Evolutionary conservation across 225 moss, liverwort and hornwort genomes (phyloP).

Genomic region (Pseudoscleropodium purum): DNA sequence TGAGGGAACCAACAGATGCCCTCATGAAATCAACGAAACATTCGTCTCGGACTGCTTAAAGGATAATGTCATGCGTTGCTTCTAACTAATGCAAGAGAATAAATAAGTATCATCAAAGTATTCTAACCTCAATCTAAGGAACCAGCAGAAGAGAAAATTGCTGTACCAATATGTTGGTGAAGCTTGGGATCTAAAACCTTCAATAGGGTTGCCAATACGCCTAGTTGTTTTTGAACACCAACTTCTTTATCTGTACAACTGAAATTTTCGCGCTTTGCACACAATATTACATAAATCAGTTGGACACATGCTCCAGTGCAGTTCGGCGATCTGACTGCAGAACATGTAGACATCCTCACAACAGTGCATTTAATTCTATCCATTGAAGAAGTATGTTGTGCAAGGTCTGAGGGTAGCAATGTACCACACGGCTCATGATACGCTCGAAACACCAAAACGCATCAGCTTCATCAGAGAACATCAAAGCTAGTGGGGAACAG

Average conservation of each 20-base stretch:
- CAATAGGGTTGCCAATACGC: slow-evolving; percentile 67
- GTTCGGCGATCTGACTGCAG: neutral
- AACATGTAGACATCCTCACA: neutral
- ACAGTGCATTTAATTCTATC: neutral
- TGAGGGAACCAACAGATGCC: neutral
- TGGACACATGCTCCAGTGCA: neutral
- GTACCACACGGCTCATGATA: slow-evolving; percentile 94
- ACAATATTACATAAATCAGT: slow-evolving; percentile 10
- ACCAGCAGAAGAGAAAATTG: slow-evolving; percentile 16
- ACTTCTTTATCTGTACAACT: slow-evolving; percentile 87
- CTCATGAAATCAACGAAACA: neutral
- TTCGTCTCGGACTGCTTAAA: neutral
- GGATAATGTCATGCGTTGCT: neutral
- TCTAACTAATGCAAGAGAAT: neutral
- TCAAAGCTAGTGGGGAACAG: slow-evolving; percentile 80
- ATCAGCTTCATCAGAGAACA: slow-evolving; percentile 85
- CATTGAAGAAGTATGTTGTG: neutral
- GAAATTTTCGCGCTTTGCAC: slow-evolving; percentile 87
- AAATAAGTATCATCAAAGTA: slow-evolving; percentile 2
- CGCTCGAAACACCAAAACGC: slow-evolving; percentile 98
- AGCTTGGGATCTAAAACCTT: slow-evolving; percentile 94
- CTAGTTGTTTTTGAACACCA: slow-evolving; percentile 91
- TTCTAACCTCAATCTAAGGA: slow-evolving; percentile 12
- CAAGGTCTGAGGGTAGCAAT: neutral
- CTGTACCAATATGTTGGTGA: slow-evolving; percentile 79